Percentiles rank a stretch among this genome's conserved stretches.
phyloP scores from a whole-genome alignment of 352 stramenopile species.

The Globisporangium barbulae region DNA sequence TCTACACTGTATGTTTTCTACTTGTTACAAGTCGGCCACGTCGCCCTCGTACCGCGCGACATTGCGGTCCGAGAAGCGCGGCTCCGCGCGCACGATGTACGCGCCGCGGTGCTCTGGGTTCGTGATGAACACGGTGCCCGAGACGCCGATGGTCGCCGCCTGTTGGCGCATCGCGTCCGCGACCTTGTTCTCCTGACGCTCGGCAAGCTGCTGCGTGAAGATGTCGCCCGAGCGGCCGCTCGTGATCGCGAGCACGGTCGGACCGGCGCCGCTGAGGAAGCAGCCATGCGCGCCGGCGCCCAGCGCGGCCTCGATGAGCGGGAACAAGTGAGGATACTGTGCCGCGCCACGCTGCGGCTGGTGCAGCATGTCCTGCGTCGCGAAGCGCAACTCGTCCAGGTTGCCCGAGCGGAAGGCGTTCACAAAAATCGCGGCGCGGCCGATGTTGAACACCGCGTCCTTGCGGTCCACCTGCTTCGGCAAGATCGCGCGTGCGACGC shows the following conservation, averaged over 20 bases:
- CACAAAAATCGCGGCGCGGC: constrained; percentile 96
- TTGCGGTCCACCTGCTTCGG: constrained; percentile 82
- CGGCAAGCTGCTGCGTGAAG: constrained; percentile 95
- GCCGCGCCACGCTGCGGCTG: constrained; percentile 95
- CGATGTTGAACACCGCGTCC: constrained; percentile 97
- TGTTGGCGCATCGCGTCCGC: constrained; percentile 96
- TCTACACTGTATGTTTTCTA: background rate
- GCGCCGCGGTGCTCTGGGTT: constrained; percentile 94
- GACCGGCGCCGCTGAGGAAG: constrained; percentile 97
- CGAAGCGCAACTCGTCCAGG: constrained; percentile 95
- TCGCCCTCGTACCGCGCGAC: constrained; percentile 84
- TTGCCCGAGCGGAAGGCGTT: constrained; percentile 96
- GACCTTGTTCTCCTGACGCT: constrained; percentile 89
- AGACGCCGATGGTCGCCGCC: constrained; percentile 88
- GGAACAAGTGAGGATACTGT: constrained; percentile 96
- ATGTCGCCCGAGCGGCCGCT: constrained; percentile 97
- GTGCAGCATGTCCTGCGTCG: constrained; percentile 93
- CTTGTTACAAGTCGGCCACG: constrained; percentile 61
- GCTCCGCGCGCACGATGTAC: constrained; percentile 93
- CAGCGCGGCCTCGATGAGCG: constrained; percentile 96
- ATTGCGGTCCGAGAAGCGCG: constrained; percentile 87
- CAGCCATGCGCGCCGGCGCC: constrained; percentile 91
- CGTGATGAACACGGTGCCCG: constrained; percentile 97
- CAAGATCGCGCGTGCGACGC: constrained; percentile 91
- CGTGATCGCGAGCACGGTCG: constrained; percentile 98